Conservation (phyloP, 257 asterid species). For the Penstemon eatonii region DNA sequence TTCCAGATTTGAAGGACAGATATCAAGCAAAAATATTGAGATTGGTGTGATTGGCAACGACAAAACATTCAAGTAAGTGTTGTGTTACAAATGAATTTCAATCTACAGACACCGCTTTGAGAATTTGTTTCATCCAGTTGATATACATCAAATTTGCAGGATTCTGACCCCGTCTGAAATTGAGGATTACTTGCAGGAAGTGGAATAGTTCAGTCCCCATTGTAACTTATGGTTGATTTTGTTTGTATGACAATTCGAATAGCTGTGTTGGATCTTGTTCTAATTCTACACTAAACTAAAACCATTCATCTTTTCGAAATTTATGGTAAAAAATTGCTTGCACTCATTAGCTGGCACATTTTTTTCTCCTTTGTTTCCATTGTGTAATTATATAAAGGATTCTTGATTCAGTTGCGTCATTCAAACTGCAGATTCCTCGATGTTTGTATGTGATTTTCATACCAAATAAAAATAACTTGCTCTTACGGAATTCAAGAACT, state of each 20-base stretch:
- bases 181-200: slow-evolving; percentile 94
- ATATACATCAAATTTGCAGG: slow-evolving; percentile 47
- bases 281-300: neutral
- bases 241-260: slow-evolving; percentile 8
- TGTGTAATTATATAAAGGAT: no score
- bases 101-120: neutral
- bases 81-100: neutral
- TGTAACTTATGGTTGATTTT: neutral
- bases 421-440: no score
- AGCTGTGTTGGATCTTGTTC: slow-evolving; percentile 5
- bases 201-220: slow-evolving; percentile 46
- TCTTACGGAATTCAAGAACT: no score
- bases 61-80: slow-evolving; percentile 63
- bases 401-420: no score
- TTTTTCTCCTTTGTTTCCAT: no score
- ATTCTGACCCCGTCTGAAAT: slow-evolving; percentile 86
- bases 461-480: no score
- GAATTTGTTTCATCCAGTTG: neutral
- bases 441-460: no score
- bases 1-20: slow-evolving; percentile 94
- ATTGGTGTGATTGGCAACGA: slow-evolving; percentile 93
- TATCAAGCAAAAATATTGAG: slow-evolving; percentile 93
- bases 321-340: neutral
- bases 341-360: neutral
- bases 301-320: neutral